Percentiles rank a stretch among this genome's conserved stretches.
Evolutionary conservation across 2,329 filamentous ascomycete species (phyloP).

Genomic region (Dothistroma pini): DNA sequence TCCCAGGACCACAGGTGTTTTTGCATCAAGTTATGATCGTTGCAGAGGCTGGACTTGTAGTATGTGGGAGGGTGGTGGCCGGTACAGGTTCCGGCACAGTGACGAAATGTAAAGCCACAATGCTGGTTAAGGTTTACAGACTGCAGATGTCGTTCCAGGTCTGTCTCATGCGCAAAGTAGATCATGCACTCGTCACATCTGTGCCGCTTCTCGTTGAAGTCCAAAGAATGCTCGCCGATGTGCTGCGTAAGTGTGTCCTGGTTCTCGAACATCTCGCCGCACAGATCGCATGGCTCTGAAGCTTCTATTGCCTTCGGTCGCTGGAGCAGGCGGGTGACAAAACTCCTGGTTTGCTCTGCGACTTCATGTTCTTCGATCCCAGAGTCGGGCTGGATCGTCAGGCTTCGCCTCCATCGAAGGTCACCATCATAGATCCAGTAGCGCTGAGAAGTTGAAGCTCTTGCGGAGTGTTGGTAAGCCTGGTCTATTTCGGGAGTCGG

Average conservation of each 20-base stretch:
- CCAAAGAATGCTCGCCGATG: slow-evolving; percentile 23
- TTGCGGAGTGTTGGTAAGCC: slow-evolving; percentile 2
- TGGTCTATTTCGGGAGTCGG: slow-evolving; percentile 15
- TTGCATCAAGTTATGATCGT: slow-evolving; percentile 24
- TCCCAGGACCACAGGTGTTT: slow-evolving; percentile 26
- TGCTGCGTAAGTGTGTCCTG: slow-evolving; percentile 18
- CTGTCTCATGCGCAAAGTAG: slow-evolving; percentile 25
- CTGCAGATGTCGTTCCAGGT: slow-evolving; percentile 23
- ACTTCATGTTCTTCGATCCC: slow-evolving; percentile 7
- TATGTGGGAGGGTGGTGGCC: slow-evolving; percentile 25
- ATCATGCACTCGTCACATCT: slow-evolving; percentile 25
- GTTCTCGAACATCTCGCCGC: slow-evolving; percentile 18
- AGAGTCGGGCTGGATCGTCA: slow-evolving; percentile 2
- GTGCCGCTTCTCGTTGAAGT: slow-evolving; percentile 25
- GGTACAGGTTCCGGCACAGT: slow-evolving; percentile 16
- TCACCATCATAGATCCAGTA: slow-evolving; percentile 26
- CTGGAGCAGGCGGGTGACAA: slow-evolving; percentile 17
- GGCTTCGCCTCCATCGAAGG: slow-evolving; percentile 13
- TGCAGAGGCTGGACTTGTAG: slow-evolving; percentile 15
- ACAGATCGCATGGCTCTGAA: slow-evolving; percentile 20
- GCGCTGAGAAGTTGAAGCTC: slow-evolving; percentile 16
- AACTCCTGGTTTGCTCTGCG: slow-evolving; percentile 18
- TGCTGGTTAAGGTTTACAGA: slow-evolving; percentile 22
- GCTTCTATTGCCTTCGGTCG: slow-evolving; percentile 12
- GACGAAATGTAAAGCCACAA: slow-evolving; percentile 25